These are phyloP conservation scores for Pseudomassariella vexata DNA, from an alignment of 2,329 filamentous ascomycete genomes.

Conservation along the genomic window DNA sequence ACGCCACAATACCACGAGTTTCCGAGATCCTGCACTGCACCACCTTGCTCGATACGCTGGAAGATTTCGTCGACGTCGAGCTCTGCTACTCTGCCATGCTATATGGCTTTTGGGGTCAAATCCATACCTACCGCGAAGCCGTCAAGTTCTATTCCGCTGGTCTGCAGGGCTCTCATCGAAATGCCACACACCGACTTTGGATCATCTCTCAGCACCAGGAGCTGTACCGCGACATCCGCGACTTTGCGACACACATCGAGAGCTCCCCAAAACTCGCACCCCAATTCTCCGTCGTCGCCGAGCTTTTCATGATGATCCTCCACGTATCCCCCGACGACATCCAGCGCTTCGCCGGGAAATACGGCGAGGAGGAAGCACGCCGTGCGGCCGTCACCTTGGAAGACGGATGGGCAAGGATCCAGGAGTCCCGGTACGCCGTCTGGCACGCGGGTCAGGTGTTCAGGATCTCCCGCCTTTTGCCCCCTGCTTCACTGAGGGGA, in stretches of 20 bases:
- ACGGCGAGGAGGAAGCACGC: conserved; percentile 21
- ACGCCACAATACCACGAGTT: conserved; percentile 14
- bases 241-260: conserved; percentile 16
- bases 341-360: conserved; percentile 20
- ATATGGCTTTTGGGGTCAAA: conserved; percentile 25
- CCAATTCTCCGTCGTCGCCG: conserved; percentile 15
- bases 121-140: conserved; percentile 24
- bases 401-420: conserved; percentile 15
- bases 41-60: conserved; percentile 13
- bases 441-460: conserved; percentile 23
- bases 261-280: conserved; percentile 8
- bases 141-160: conserved; percentile 18
- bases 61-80: conserved; percentile 22
- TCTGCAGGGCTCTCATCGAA: conserved; percentile 4
- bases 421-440: conserved; percentile 19
- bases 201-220: conserved; percentile 24
- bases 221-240: conserved; percentile 22
- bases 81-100: conserved; percentile 22
- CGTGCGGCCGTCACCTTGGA: conserved; percentile 14
- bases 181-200: conserved; percentile 18
- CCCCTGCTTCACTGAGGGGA: conserved; percentile 17
- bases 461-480: conserved; percentile 13
- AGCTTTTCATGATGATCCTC: conserved; percentile 21
- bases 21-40: conserved; percentile 16
- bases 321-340: conserved; percentile 22